Evolutionary conservation across 257 asterid species (phyloP), one percentile per base, ranked within the genome.

Genomic region (Solanum medicagineum): DNA sequence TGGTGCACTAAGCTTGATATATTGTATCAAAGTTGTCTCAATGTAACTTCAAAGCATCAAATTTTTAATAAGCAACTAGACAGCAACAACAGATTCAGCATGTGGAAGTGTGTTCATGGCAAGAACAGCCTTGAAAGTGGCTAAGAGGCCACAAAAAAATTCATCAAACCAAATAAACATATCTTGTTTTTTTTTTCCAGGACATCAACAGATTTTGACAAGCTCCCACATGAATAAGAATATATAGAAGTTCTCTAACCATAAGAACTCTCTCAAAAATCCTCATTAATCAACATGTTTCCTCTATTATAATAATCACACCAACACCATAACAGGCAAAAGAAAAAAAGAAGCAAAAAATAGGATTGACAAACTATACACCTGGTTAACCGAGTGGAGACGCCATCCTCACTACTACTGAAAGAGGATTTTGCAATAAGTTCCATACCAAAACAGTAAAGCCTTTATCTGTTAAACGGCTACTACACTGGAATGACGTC

Each of bases 401-500:
- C 14, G 22, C 5, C 82, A 51, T 77, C 12, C 79, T 70, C 16
- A 10, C 4, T 70, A 10, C 26, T 5, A 69, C 26, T 17, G 9
- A 19, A 51, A 79, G 60, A 47, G 56, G 81, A 26, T 22, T 8
- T 49, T 49, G 8, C 60, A 75, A 49, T 26, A 53, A 8, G 8
- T 17, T 9, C 11, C 0, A 53, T 8, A 79, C 63, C 44, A 26
- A 79, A 53, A 5, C 26, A 79, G 63, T 11, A 24, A 15, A 16
- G 47, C 49, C 17, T 53, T 79, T 26, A 17, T 69, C 47, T 32
- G 77, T 24, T 75, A 13, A 60, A 54, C 10, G 19, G 83, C 81
- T 84, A 92, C 65, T 84, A 93, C 70, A 94, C 97, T 0, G 96
- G 97, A 87, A 95, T 94, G 85, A 95, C 97, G 77, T 95, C 97